phyloP scores from a whole-genome alignment of 768 basidiomycete species.

The Leccinum barrowsii region DNA sequence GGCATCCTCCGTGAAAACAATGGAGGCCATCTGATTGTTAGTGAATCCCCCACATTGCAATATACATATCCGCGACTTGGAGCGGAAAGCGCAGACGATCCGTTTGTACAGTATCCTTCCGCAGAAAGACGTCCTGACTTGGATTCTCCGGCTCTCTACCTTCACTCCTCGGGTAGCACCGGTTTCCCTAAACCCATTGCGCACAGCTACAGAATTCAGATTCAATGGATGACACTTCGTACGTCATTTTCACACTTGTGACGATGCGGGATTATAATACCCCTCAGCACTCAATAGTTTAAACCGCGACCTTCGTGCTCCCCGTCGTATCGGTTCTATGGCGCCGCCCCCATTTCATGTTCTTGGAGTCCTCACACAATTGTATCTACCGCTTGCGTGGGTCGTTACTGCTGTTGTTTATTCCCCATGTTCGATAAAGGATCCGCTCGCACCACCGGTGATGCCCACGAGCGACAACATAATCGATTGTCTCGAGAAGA shows the following conservation, averaged over 20 bases:
- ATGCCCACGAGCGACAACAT: slow-evolving; percentile 39
- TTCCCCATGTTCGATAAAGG: slow-evolving; percentile 20
- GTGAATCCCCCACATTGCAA: slow-evolving; percentile 8
- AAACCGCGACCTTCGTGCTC: not conserved
- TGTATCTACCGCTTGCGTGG: slow-evolving; percentile 20
- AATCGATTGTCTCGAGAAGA: slow-evolving; percentile 31
- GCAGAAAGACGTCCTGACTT: slow-evolving; percentile 2
- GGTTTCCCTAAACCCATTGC: slow-evolving; percentile 47
- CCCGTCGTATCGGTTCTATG: slow-evolving; percentile 21
- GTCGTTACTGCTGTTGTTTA: slow-evolving; percentile 21
- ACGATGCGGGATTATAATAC: no score
- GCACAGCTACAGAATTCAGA: slow-evolving; percentile 31
- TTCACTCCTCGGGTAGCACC: slow-evolving; percentile 50
- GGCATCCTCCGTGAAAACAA: not conserved
- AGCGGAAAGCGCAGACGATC: not conserved
- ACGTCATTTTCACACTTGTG: slow-evolving; percentile 6
- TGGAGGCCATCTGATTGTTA: not conserved
- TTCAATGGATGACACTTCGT: slow-evolving; percentile 37
- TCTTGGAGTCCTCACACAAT: slow-evolving; percentile 15
- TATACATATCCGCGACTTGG: slow-evolving; percentile 21
- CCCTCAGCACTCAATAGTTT: no score
- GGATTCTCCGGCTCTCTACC: slow-evolving; percentile 33
- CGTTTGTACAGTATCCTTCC: slow-evolving; percentile 9
- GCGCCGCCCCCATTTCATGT: slow-evolving; percentile 28
- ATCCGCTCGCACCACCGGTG: slow-evolving; percentile 28